A percentile compares a stretch with the other conserved stretches of the same genome.
phyloP scores from a whole-genome alignment of 1,284 basidiomycete genomes.

The Cerioporus squamosus region DNA sequence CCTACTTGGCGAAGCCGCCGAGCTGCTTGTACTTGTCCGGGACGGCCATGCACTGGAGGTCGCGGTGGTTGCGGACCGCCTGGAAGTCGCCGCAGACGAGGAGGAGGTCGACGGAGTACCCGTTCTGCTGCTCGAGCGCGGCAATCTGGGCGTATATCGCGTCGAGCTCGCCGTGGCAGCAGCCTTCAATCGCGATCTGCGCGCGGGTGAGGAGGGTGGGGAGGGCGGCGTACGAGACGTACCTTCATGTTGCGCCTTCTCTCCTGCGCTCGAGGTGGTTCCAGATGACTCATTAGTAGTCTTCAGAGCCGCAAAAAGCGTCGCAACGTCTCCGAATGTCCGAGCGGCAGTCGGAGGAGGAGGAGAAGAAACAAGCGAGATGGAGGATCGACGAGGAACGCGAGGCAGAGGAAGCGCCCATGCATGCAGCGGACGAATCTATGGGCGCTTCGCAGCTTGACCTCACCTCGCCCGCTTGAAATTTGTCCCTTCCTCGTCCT shows the following conservation, averaged over 20 bases:
- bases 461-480: conserved; percentile 11
- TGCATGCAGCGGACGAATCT: not conserved
- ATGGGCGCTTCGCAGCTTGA: conserved; percentile 12
- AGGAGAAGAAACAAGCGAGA: no score
- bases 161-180: conserved; percentile 91
- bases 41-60: conserved; percentile 90
- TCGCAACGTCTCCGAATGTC: no score
- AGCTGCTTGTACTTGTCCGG: conserved; percentile 88
- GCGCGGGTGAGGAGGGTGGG: not conserved
- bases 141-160: conserved; percentile 85
- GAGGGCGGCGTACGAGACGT: not conserved
- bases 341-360: no score
- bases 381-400: not conserved
- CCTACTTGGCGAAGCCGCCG: conserved; percentile 85
- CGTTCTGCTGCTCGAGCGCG: conserved; percentile 61
- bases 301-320: no score
- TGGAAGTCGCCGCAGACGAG: conserved; percentile 97
- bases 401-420: conserved; percentile 4
- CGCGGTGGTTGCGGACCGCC: conserved; percentile 85
- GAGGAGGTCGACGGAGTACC: conserved; percentile 80
- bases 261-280: no score
- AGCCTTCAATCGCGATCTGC: conserved; percentile 68
- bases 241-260: conserved; percentile 15
- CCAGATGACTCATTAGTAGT: no score
- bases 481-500: not conserved